Base-by-base conservation (phyloP, 2,329 filamentous ascomycete genomes). In the Colletotrichum lini region DNA sequence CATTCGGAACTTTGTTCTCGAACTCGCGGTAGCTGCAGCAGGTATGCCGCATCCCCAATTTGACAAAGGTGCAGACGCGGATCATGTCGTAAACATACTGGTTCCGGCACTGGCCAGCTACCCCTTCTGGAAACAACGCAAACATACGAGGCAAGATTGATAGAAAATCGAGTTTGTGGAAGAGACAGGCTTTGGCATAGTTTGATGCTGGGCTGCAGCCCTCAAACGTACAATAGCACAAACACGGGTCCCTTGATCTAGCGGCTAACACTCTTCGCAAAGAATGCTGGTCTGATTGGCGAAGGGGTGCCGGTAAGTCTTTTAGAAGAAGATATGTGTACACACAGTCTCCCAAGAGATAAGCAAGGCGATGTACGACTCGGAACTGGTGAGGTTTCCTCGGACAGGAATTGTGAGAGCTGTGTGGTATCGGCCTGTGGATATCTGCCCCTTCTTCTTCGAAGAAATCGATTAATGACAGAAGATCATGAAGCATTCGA, bases 1-100 rank as follows among this genome's bases (percentile, higher is more conserved):
- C 16, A 1, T 7, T 7, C 44, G 18, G 5, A 50, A 5, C 1
- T 9, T 0, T 0, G 12, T n/a, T 0, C 15, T 7, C n/a, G 35
- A 3, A 12, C 5, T 4, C 4, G n/a, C n/a, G n/a, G 10, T 56
- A 52, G 7, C 13, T 7, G 16, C 49, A 64, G 23, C 50, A 64
- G 1, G 38, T 64, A 18, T 63, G 60, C 4, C 16, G 21, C 35
- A 63, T 63, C 0, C 49, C 60, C 2, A 63, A 38, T 3, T 23
- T 2, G 3, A 30, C 13, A 30, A 63, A 63, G 2, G 60, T 53
- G 10, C 15, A 44, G 1, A 21, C 49, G 8, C 49, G 49, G 40
- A 63, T 23, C 10, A 16, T 44, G 3, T 57, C 30, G 6, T 21
- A 3, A 16, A 30, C 45, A 10, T 9, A 4, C 12, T 47, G 44